Base-by-base conservation (phyloP, 2,329 filamentous ascomycete species). In the Ilyonectria sp. region DNA sequence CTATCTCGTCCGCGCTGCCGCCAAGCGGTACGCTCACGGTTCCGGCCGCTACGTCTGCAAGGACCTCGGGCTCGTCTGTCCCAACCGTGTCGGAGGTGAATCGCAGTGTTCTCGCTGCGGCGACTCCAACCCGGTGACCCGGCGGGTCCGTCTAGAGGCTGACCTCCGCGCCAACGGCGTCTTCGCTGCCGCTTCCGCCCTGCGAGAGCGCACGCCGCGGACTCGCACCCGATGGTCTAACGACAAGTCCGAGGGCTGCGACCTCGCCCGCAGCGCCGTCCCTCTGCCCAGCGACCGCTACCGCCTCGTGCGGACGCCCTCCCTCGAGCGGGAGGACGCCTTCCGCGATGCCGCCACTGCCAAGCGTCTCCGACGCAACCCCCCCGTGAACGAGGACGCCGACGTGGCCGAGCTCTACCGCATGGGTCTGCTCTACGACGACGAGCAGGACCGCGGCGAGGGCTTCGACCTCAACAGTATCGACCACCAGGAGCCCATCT, bases 251-350 rank as follows among this genome's bases (percentile, higher is more conserved):
- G 82, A 83, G 66, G 79, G 77, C 40, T 68, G 75, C 29, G 78
- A 79, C 10, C 76, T 83, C 19, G 82, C 82, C 1, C 74, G 73
- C 19, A 80, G 79, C 64, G 69, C 74, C 44, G 67, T 80, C n/a
- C 73, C 75, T n/a, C 76, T 83, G 3, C 82, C 82, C 2, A 77
- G 79, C 35, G 82, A 84, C 65, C 65, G 74, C 40, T 72, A 69
- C 15, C 76, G 77, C 15, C 77, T 80, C 29, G 67, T 67, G n/a
- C 79, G 82, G 9, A 77, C 76, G 9, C 84, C 84, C 2, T 80
- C 79, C 1, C 79, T 86, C 23, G 84, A 85, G 68, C 77, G 85
- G 10, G 81, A 86, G 70, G 83, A 85, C 49, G 85, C 85, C 6
- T 86, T 86, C 46, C 77, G 81, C 50, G 83, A 84, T 52, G 76